Conservation (phyloP, 176 grass and related monocot species). For the Oryza punctata region DNA sequence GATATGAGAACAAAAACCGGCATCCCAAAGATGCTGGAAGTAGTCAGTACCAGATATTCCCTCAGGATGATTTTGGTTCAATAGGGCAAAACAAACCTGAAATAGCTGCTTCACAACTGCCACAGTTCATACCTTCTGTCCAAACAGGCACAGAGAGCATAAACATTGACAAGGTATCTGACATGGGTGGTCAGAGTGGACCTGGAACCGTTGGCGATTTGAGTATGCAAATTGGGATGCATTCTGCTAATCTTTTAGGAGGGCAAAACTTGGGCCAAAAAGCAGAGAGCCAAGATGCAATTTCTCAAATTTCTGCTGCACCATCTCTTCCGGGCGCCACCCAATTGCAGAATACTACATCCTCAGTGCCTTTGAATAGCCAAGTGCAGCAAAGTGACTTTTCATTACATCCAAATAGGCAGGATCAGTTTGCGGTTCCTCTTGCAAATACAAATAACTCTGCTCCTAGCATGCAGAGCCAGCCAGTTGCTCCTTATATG, state of each 20-base stretch:
- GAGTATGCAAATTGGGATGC: constrained; percentile 45
- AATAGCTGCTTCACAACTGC: constrained; percentile 37
- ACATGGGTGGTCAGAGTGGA: constrained; percentile 23
- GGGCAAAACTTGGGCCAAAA: constrained; percentile 46
- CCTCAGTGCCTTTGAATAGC: constrained; percentile 45
- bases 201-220: constrained; percentile 27
- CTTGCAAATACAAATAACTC: constrained; percentile 44
- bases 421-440: constrained; percentile 49
- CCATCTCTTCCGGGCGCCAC: constrained; percentile 38
- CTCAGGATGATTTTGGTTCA: constrained; percentile 43
- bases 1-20: constrained; percentile 35
- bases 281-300: constrained; percentile 38
- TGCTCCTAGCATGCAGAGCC: constrained; percentile 49
- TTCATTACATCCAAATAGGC: constrained; percentile 46
- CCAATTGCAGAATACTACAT: constrained; percentile 46
- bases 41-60: constrained; percentile 41
- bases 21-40: constrained; percentile 45
- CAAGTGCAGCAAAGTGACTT: constrained; percentile 52
- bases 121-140: constrained; percentile 22
- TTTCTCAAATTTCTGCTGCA: constrained; percentile 38
- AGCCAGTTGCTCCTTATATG: constrained; percentile 47
- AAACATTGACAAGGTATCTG: constrained; percentile 37
- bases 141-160: constrained; percentile 27
- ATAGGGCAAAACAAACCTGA: constrained; percentile 41
- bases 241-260: constrained; percentile 29